Percentiles rank a stretch among this genome's conserved stretches.
Conservation (phyloP, 306 rosid species). For the Clitoria ternatea region DNA sequence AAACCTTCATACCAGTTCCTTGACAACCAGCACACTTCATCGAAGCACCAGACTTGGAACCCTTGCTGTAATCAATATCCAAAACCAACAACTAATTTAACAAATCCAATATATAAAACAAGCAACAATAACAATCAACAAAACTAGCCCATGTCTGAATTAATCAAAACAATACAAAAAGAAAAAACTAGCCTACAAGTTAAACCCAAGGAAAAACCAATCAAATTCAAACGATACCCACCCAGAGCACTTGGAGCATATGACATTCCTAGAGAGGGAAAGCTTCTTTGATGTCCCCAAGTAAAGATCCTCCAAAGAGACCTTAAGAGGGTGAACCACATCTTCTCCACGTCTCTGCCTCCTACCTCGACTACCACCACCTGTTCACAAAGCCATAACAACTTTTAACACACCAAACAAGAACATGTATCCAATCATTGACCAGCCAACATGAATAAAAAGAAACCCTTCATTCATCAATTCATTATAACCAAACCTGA, state of each 20-base stretch:
- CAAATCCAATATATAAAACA: background rate
- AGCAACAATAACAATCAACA: too few species aligned
- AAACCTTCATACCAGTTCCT: slow-evolving; percentile 83
- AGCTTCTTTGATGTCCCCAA: slow-evolving; percentile 75
- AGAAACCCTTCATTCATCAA: background rate
- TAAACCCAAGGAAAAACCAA: too few species aligned
- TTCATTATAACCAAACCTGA: background rate
- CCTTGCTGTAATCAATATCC: slow-evolving; percentile 45
- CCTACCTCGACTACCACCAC: slow-evolving; percentile 69
- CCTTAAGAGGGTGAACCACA: slow-evolving; percentile 71
- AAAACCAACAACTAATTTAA: background rate
- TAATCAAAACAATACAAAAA: too few species aligned
- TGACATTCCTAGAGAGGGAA: slow-evolving; percentile 62
- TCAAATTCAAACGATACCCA: slow-evolving; percentile 21
- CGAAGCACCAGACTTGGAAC: slow-evolving; percentile 79
- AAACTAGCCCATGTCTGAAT: too few species aligned
- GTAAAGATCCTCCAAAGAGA: slow-evolving; percentile 76
- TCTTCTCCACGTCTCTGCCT: slow-evolving; percentile 86
- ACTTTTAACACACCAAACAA: background rate
- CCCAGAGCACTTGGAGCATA: slow-evolving; percentile 85
- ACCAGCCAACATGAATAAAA: too few species aligned
- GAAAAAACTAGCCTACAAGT: too few species aligned
- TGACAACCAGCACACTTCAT: slow-evolving; percentile 65
- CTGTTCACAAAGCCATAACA: slow-evolving; percentile 18
- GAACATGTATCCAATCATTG: too few species aligned